Base-by-base conservation (phyloP, 371 early-diverging fungal genomes). In the Mucor circinelloides region DNA sequence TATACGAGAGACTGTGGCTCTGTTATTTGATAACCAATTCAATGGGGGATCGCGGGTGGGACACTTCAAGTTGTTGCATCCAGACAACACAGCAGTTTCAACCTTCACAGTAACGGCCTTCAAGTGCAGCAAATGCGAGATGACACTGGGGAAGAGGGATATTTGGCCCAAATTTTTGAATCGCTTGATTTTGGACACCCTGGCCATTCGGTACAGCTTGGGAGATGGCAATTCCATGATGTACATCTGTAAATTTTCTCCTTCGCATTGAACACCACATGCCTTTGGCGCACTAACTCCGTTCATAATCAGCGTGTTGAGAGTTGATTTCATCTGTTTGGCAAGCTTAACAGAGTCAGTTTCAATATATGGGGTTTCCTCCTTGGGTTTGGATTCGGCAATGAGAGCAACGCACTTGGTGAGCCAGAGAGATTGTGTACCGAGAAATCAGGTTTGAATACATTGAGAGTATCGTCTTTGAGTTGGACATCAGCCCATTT, bases 401-500 rank as follows among this genome's bases (percentile, higher is more conserved):
- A 69, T 60, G n/a, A 63, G 34, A 17, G 54, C 25, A 36, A 67
- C 32, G 48, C 48, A 67, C 30, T 48, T 60, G 1, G n/a, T 21
- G 23, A 32, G 17, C 64, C 64, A 27, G 64, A 54, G 27, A 60
- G 21, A 30, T 64, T 69, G 69, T 60, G 55, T 9, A 64, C 69
- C 19, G 25, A 19, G 32, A 69, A 69, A 19, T 69, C 64, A 7
- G 60, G 69, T 32, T 63, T 64, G 60, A 15, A 63, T 56, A 3
- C 34, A 31, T 31, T 58, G 2, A 36, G 27, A 48, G n/a, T n/a
- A n/a, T n/a, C n/a, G 17, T 54, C 52, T 60, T 25, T n/a, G 36
- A 62, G 28, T 44, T 63, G 46, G 21, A 58, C 63, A 38, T 68
- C 63, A 15, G 68, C 68, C 57, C 57, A 67, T 67, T 67, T 60